These are phyloP conservation scores for Aspergillus novofumigatus DNA, from an alignment of 2,329 filamentous ascomycete genomes.

Conservation along the genomic window DNA sequence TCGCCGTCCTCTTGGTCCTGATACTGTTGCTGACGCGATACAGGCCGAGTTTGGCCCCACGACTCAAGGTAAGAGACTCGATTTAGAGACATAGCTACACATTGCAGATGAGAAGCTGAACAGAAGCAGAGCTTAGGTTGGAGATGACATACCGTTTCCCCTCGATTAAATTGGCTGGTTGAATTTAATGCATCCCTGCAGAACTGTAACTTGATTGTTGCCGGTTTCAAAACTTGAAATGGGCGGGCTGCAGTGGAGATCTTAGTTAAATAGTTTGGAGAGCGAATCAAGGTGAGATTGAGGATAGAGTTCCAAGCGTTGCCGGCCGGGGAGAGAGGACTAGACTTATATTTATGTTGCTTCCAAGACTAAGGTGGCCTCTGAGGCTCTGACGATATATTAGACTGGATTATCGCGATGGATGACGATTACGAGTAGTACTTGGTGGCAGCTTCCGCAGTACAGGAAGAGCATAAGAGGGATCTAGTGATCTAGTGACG, in stretches of 20 bases:
- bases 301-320: background rate
- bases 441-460: too few relatives aligned
- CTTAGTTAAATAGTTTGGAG: background rate
- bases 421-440: background rate
- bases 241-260: background rate
- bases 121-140: background rate
- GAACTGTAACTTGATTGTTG: too few relatives aligned
- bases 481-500: background rate
- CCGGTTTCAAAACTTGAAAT: too few relatives aligned
- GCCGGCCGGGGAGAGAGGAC: background rate
- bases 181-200: background rate
- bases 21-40: constrained; percentile 22
- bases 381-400: background rate
- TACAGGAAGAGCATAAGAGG: background rate
- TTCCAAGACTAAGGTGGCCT: background rate
- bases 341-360: background rate
- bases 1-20: constrained; percentile 17
- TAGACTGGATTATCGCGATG: background rate
- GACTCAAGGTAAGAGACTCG: constrained; percentile 43
- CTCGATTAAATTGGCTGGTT: background rate
- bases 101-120: background rate
- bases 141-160: background rate
- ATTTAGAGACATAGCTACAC: constrained; percentile 36
- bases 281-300: background rate
- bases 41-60: constrained; percentile 35